Evolutionary conservation across 768 basidiomycete genomes (phyloP).

Genomic region (Phylloporus sp.): DNA sequence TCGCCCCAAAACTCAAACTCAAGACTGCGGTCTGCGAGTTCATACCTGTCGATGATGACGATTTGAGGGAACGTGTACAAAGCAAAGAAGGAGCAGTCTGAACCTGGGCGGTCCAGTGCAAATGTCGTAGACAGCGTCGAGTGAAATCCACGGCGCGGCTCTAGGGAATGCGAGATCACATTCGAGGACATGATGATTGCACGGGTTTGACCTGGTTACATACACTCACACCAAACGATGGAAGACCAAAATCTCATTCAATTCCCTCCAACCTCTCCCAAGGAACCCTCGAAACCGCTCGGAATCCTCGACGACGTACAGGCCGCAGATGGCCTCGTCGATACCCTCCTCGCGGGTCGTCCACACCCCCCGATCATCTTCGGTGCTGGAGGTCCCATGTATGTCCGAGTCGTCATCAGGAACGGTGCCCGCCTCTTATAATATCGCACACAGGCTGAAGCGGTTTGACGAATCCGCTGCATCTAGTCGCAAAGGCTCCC

Average conservation of each 20-base stretch:
- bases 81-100: slow-evolving; percentile 29
- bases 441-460: slow-evolving; percentile 56
- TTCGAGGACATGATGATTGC: slow-evolving; percentile 16
- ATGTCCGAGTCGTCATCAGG: slow-evolving; percentile 18
- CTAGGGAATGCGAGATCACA: slow-evolving; percentile 16
- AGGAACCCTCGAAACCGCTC: slow-evolving; percentile 5
- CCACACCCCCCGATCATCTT: slow-evolving; percentile 51
- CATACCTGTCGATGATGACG: slow-evolving; percentile 43
- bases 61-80: slow-evolving; percentile 35
- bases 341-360: slow-evolving; percentile 11
- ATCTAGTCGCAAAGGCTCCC: slow-evolving; percentile 64
- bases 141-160: slow-evolving; percentile 27
- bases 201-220: background rate
- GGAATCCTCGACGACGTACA: slow-evolving; percentile 28
- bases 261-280: slow-evolving; percentile 9
- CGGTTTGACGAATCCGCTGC: slow-evolving; percentile 72
- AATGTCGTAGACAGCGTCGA: slow-evolving; percentile 26
- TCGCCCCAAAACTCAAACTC: slow-evolving; percentile 34
- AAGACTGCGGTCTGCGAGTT: slow-evolving; percentile 33
- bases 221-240: slow-evolving; percentile 1
- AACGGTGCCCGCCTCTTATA: background rate
- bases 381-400: slow-evolving; percentile 76
- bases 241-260: slow-evolving; percentile 14
- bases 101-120: slow-evolving; percentile 6
- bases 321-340: slow-evolving; percentile 8